Conservation (phyloP, 2,329 filamentous ascomycete species). For the Stagonosporopsis chrysanthemi region DNA sequence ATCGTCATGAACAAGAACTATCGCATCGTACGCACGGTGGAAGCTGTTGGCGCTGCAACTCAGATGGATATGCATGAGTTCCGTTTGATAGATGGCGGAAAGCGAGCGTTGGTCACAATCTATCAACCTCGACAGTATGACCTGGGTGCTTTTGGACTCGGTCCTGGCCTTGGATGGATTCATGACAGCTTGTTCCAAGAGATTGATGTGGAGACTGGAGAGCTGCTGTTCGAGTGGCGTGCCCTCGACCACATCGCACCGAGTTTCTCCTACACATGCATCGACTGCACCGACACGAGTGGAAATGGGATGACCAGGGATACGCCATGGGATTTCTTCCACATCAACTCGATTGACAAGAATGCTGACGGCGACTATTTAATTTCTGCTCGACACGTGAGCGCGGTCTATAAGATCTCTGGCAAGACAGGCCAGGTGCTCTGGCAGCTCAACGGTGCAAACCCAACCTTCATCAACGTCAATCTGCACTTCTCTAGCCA, state of each 20-base stretch:
- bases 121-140: slow-evolving; percentile 50
- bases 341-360: slow-evolving; percentile 52
- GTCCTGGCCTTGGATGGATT: slow-evolving; percentile 47
- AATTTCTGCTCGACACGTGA: slow-evolving; percentile 38
- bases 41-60: slow-evolving; percentile 14
- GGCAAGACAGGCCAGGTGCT: slow-evolving; percentile 35
- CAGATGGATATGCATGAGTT: slow-evolving; percentile 18
- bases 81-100: slow-evolving; percentile 12
- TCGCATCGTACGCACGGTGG: slow-evolving; percentile 6
- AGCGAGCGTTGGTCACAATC: slow-evolving; percentile 31
- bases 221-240: slow-evolving; percentile 51
- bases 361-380: slow-evolving; percentile 41
- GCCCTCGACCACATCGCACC: slow-evolving; percentile 36
- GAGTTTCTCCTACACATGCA: slow-evolving; percentile 18
- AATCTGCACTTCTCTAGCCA: slow-evolving; percentile 47
- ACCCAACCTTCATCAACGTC: slow-evolving; percentile 30
- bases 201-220: slow-evolving; percentile 48
- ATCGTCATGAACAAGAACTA: slow-evolving; percentile 15
- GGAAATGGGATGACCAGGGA: slow-evolving; percentile 13
- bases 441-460: slow-evolving; percentile 45
- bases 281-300: slow-evolving; percentile 15
- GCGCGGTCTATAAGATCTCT: slow-evolving; percentile 37
- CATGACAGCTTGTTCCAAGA: slow-evolving; percentile 55
- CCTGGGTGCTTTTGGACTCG: slow-evolving; percentile 48
- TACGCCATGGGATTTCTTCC: slow-evolving; percentile 49